These are phyloP conservation scores for Alternaria atra DNA, from an alignment of 2,329 filamentous ascomycete genomes.

Conservation along the genomic window DNA sequence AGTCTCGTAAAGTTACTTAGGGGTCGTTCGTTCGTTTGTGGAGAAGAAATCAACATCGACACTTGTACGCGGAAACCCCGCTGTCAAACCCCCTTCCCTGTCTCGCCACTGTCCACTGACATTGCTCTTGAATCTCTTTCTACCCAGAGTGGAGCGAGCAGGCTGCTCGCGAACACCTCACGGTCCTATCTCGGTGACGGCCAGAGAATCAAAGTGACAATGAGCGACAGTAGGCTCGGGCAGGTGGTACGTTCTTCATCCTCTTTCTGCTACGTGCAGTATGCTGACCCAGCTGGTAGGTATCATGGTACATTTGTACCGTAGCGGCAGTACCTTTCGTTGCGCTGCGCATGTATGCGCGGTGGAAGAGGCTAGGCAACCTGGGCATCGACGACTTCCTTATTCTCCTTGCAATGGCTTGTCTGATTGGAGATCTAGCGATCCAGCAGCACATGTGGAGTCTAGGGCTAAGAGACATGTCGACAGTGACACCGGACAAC, in stretches of 20 bases:
- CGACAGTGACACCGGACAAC: conserved; percentile 16
- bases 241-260: conserved; percentile 32
- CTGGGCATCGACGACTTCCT: conserved; percentile 45
- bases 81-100: not conserved
- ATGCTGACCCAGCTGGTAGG: conserved; percentile 18
- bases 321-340: conserved; percentile 39
- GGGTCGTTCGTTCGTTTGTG: conserved; percentile 2
- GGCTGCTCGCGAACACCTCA: conserved; percentile 9
- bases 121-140: conserved; percentile 3
- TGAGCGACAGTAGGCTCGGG: conserved; percentile 23
- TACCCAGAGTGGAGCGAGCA: not conserved
- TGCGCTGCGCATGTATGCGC: conserved; percentile 38
- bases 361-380: conserved; percentile 38
- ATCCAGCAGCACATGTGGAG: conserved; percentile 48
- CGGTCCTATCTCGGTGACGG: conserved; percentile 10
- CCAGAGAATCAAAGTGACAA: conserved; percentile 3
- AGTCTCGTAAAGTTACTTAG: conserved; percentile 4
- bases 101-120: not conserved
- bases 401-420: conserved; percentile 39
- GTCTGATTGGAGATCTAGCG: conserved; percentile 34
- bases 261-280: not conserved
- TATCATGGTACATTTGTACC: conserved; percentile 51
- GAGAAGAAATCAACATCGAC: conserved; percentile 12
- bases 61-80: too few species aligned
- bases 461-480: conserved; percentile 39